Percentiles rank a stretch among this genome's conserved stretches.
Conservation (phyloP, 805 yeast genomes). For the Zygosaccharomyces gambellarensis region DNA sequence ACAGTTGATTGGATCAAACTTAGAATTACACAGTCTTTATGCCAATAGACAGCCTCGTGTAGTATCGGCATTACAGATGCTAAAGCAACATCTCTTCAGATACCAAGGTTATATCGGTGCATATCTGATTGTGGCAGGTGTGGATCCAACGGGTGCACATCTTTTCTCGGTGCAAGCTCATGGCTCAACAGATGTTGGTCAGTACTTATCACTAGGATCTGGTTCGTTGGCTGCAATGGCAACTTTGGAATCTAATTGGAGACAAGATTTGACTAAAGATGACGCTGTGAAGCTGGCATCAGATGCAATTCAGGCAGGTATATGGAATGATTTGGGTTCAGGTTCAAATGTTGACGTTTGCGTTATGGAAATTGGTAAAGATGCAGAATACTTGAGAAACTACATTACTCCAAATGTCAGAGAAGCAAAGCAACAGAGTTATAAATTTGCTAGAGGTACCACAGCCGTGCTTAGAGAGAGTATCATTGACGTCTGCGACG, state of each 20-base stretch:
- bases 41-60: constrained; percentile 88
- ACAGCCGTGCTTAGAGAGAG: constrained; percentile 75
- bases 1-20: constrained; percentile 81
- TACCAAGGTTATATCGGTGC: constrained; percentile 98
- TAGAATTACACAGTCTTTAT: constrained; percentile 83
- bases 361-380: constrained; percentile 91
- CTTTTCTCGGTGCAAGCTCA: constrained; percentile 93
- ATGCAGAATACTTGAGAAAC: constrained; percentile 79
- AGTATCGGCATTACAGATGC: constrained; percentile 83
- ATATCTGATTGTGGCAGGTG: constrained; percentile 95
- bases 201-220: constrained; percentile 87
- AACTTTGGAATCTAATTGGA: constrained; percentile 86
- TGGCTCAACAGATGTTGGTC: constrained; percentile 96
- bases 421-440: constrained; percentile 71
- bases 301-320: constrained; percentile 94
- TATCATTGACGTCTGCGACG: constrained; percentile 60
- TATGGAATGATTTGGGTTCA: constrained; percentile 98
- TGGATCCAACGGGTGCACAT: constrained; percentile 94
- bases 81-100: constrained; percentile 92
- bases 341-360: constrained; percentile 98
- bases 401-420: constrained; percentile 89
- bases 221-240: constrained; percentile 99
- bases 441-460: constrained; percentile 89
- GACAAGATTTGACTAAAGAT: constrained; percentile 67
- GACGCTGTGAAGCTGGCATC: constrained; percentile 90